Evolutionary conservation across 176 grass and related monocot species (phyloP), one percentile per base, ranked within the genome.

Genomic region (Luzula sylvatica): DNA sequence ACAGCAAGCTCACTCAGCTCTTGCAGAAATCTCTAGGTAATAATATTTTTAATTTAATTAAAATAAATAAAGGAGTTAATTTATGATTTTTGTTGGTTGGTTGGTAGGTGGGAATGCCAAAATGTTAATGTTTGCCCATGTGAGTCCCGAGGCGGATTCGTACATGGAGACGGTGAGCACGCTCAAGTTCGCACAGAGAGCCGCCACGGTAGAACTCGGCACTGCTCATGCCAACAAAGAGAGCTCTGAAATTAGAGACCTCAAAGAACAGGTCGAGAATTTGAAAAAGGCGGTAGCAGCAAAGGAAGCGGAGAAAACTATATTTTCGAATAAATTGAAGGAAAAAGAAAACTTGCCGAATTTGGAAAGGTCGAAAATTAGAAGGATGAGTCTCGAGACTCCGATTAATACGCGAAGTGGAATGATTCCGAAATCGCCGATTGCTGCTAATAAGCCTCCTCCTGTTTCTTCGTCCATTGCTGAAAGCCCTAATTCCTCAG

Each of bases 121-220:
- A 63, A 84, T 67, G 7, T 53, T 95, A 47, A 95, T 88, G 79
- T 72, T 87, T 44, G 79, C 76, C 55, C 88, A 95, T 69, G 66
- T 95, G 50, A 84, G 80, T 71, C 83, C 83, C 0, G 83, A 88
- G 52, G 80, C 59, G 18, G 65, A 78, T 28, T 95, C 73, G 43
- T 84, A 72, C 39, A 23, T 56, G 62, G 88, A 95, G 74, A 84
- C 88, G 69, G 65, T 88, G 32, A 81, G 80, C 69, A 84, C 88
- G 23, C 46, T 95, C 52, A 95, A 88, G 46, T 95, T 95, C 83
- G 83, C 88, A 52, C 83, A 88, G 72, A 95, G 88, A 56, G 65
- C 77, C 66, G 87, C 83, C 42, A 75, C 66, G 32, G 76, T 88
- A 42, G 88, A 95, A 72, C 79, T 95, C 67, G 89, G 83, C 35